Conservation (phyloP, 495 filamentous ascomycete species). For the Cercophora sp. region DNA sequence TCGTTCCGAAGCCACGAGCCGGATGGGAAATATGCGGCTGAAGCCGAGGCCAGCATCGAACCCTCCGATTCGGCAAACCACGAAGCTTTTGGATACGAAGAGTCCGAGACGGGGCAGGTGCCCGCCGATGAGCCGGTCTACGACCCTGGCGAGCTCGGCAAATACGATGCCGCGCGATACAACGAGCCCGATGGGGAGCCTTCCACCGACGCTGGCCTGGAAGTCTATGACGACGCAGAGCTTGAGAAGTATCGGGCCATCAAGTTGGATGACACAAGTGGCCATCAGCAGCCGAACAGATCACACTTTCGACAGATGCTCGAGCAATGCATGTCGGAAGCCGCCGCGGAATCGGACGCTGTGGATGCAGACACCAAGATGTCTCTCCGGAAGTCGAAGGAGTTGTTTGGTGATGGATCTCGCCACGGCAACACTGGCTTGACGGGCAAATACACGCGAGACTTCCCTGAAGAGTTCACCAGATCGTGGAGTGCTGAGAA, state of each 20-base stretch:
- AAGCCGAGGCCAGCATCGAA: slow-evolving; percentile 6
- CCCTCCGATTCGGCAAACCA: slow-evolving; percentile 3
- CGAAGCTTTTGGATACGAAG: slow-evolving; percentile 10
- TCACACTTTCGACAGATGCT: slow-evolving; percentile 21
- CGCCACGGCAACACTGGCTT: slow-evolving; percentile 13
- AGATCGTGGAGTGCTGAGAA: slow-evolving; percentile 27
- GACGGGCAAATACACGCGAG: slow-evolving; percentile 41
- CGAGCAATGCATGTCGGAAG: slow-evolving; percentile 21
- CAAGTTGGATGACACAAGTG: too few relatives aligned
- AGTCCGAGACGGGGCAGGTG: slow-evolving; percentile 6
- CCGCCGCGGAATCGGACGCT: slow-evolving; percentile 10
- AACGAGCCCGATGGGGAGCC: slow-evolving; percentile 15
- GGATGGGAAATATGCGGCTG: slow-evolving; percentile 24
- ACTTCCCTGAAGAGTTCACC: slow-evolving; percentile 46
- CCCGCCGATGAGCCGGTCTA: not conserved
- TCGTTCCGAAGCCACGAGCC: slow-evolving; percentile 35
- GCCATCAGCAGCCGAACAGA: too few relatives aligned
- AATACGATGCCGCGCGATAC: slow-evolving; percentile 20
- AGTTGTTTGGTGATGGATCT: not conserved
- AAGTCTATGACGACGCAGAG: slow-evolving; percentile 9
- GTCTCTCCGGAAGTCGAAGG: not conserved
- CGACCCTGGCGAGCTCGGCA: slow-evolving; percentile 22
- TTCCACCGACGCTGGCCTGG: not conserved
- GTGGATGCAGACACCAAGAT: slow-evolving; percentile 3
- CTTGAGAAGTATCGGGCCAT: too few relatives aligned